phyloP scores from a whole-genome alignment of 2,329 filamentous ascomycete genomes.

The Aspergillus terreus region DNA sequence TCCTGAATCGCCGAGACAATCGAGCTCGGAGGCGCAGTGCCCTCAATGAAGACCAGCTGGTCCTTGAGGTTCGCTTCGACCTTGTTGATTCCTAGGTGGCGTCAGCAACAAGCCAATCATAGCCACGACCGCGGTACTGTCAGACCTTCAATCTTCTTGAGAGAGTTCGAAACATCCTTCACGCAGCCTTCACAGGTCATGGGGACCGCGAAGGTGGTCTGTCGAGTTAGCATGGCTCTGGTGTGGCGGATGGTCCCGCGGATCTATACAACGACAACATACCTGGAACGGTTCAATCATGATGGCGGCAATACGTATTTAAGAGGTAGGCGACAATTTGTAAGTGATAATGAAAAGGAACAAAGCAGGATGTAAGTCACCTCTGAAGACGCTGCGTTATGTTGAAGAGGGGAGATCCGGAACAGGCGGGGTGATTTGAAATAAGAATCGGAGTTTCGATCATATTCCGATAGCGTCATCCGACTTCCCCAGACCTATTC shows the following conservation, averaged over 20 bases:
- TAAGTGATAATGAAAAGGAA: neutral
- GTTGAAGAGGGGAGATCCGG: constrained; percentile 5
- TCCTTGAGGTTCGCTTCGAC: constrained; percentile 78
- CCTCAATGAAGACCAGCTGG: constrained; percentile 79
- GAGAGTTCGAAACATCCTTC: constrained; percentile 74
- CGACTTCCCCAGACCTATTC: constrained; percentile 6
- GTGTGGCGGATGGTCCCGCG: neutral
- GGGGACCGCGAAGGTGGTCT: constrained; percentile 94
- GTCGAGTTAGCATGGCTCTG: constrained; percentile 15
- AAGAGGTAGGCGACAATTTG: neutral
- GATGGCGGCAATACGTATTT: constrained; percentile 9
- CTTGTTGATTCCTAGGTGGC: constrained; percentile 65
- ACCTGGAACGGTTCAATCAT: constrained; percentile 49
- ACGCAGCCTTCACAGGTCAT: constrained; percentile 89
- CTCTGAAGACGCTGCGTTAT: constrained; percentile 3
- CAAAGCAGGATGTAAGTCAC: constrained; percentile 2
- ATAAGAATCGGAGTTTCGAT: constrained; percentile 18
- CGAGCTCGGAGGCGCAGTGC: constrained; percentile 82
- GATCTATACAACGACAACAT: constrained; percentile 10
- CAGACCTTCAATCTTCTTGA: constrained; percentile 68
- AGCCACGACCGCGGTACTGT: neutral
- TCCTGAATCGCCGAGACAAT: constrained; percentile 86
- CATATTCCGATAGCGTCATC: constrained; percentile 24
- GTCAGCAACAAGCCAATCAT: neutral
- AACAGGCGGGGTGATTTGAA: constrained; percentile 28